A percentile compares a stretch with the other conserved stretches of the same genome.
Evolutionary conservation across 805 yeast genomes (phyloP).

Genomic region (Spathaspora arborariae): DNA sequence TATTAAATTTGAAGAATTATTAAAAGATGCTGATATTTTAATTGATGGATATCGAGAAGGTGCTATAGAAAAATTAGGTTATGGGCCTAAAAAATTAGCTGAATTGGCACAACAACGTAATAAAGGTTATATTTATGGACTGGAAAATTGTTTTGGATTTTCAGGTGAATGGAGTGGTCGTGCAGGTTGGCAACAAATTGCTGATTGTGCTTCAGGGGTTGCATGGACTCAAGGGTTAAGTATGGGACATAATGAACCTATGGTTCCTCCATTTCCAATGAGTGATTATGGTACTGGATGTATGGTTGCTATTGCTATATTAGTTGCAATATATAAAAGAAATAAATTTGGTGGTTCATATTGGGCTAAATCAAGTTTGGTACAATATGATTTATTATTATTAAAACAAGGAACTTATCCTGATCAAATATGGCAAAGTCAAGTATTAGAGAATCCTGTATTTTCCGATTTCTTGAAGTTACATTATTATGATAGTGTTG

Average conservation of each 20-base stretch:
- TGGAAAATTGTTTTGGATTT: conserved; percentile 31
- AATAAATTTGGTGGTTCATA: conserved; percentile 26
- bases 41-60: conserved; percentile 30
- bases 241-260: conserved; percentile 24
- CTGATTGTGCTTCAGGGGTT: conserved; percentile 31
- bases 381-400: conserved; percentile 27
- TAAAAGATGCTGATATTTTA: conserved; percentile 27
- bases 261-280: conserved; percentile 35
- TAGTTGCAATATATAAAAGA: conserved; percentile 23
- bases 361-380: conserved; percentile 25
- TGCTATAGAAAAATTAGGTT: conserved; percentile 26
- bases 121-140: conserved; percentile 28
- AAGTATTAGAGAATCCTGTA: conserved; percentile 4
- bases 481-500: conserved; percentile 14
- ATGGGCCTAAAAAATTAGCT: conserved; percentile 23
- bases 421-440: conserved; percentile 8
- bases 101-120: conserved; percentile 22
- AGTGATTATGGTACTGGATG: conserved; percentile 35
- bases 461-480: conserved; percentile 7
- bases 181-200: conserved; percentile 36
- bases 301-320: conserved; percentile 27
- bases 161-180: conserved; percentile 26
- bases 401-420: conserved; percentile 20
- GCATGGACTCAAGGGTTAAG: conserved; percentile 28
- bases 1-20: conserved; percentile 20